A percentile compares a stretch with the other conserved stretches of the same genome.
phyloP scores from a whole-genome alignment of 176 grass and related monocot species.

The Lolium perenne region DNA sequence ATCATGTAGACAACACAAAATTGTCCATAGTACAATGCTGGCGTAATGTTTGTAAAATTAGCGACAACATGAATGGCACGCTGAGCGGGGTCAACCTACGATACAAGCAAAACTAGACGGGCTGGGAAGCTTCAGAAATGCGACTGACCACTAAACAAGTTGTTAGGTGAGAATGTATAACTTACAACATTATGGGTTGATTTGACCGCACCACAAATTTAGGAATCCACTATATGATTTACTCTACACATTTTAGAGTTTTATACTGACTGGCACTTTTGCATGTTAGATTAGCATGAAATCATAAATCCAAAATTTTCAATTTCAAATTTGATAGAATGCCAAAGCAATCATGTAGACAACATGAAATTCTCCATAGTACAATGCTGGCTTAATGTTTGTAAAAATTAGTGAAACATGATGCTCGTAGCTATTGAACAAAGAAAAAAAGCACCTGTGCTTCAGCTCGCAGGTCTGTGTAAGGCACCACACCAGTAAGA shows the following conservation, averaged over 20 bases:
- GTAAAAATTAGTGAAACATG: neutral
- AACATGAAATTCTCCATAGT: slow-evolving; percentile 20
- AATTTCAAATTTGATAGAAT: slow-evolving; percentile 10
- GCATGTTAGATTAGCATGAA: slow-evolving; percentile 38
- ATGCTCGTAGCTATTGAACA: slow-evolving; percentile 4
- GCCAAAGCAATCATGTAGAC: neutral
- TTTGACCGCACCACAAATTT: neutral
- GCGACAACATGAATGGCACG: neutral
- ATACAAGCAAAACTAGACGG: neutral
- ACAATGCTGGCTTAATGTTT: neutral
- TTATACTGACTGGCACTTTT: neutral
- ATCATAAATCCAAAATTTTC: neutral
- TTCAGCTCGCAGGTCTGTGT: slow-evolving; percentile 95
- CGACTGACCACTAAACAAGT: neutral
- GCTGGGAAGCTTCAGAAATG: too few relatives aligned
- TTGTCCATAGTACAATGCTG: neutral
- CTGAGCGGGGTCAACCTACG: too few relatives aligned
- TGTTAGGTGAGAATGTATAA: slow-evolving; percentile 3
- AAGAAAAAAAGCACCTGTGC: slow-evolving; percentile 71
- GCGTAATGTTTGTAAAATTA: neutral
- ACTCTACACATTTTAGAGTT: slow-evolving; percentile 7
- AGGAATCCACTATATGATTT: neutral
- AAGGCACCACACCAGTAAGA: slow-evolving; percentile 93
- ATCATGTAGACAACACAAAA: slow-evolving; percentile 14
- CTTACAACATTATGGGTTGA: neutral